These are phyloP conservation scores for Populus ilicifolia DNA, from an alignment of 345 rosid genomes.

Conservation along the genomic window DNA sequence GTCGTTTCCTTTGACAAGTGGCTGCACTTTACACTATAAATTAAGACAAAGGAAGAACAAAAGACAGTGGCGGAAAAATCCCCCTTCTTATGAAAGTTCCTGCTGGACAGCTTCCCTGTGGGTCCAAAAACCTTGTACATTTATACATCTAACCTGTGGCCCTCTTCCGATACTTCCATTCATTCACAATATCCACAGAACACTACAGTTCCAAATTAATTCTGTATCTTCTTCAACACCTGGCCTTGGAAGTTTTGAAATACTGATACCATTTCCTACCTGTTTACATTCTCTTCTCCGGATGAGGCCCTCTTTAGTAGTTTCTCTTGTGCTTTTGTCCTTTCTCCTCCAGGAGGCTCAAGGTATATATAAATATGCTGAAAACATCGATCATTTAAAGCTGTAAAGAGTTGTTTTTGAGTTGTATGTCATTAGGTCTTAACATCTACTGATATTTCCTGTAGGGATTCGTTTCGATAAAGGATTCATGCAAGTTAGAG, in stretches of 20 bases:
- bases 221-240: background rate
- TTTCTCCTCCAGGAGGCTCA: constrained; percentile 3
- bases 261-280: too few species aligned
- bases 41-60: constrained; percentile 16
- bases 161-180: background rate
- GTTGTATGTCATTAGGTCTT: background rate
- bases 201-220: background rate
- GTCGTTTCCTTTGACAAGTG: constrained; percentile 3
- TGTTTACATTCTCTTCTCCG: background rate
- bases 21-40: background rate
- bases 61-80: constrained; percentile 19
- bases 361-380: constrained; percentile 8
- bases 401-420: background rate
- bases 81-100: background rate
- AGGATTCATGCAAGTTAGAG: constrained; percentile 15
- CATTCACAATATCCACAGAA: background rate
- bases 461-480: constrained; percentile 21
- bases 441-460: background rate
- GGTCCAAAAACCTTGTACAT: background rate
- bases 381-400: background rate
- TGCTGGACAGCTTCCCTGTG: constrained; percentile 2
- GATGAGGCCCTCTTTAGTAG: constrained; percentile 12
- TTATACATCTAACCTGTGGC: background rate
- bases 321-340: constrained; percentile 10
- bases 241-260: background rate